Percentiles rank a stretch among this genome's conserved stretches.
phyloP scores from a whole-genome alignment of 352 stramenopile genomes.

The Blastocystis sp. region DNA sequence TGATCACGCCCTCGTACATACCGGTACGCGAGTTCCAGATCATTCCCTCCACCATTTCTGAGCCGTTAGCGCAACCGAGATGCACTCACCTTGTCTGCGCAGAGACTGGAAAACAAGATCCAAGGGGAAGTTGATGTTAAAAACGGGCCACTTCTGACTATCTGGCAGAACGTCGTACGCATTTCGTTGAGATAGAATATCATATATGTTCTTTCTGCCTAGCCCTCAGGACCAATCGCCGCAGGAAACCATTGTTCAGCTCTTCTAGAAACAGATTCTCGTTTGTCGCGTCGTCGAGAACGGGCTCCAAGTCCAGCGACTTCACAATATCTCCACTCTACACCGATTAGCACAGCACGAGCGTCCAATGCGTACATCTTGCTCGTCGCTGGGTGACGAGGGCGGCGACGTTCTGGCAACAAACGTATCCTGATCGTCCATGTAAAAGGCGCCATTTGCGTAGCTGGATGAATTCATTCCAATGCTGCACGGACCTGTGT shows the following conservation, averaged over 20 bases:
- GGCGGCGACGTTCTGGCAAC: constrained; percentile 14
- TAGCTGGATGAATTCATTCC: constrained; percentile 21
- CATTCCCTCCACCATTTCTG: constrained; percentile 50
- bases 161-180: constrained; percentile 45
- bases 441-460: constrained; percentile 62
- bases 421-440: constrained; percentile 52
- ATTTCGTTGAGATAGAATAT: constrained; percentile 56
- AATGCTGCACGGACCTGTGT: background rate
- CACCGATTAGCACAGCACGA: background rate
- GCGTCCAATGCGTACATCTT: background rate
- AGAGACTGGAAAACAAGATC: constrained; percentile 62
- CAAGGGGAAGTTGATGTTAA: constrained; percentile 62
- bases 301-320: constrained; percentile 28
- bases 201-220: constrained; percentile 60
- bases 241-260: constrained; percentile 37
- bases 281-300: constrained; percentile 21
- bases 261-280: constrained; percentile 51
- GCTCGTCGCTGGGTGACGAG: background rate
- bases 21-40: constrained; percentile 59
- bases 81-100: constrained; percentile 11
- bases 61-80: background rate
- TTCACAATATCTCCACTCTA: constrained; percentile 32
- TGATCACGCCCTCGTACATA: constrained; percentile 63
- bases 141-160: constrained; percentile 57
- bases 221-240: background rate